Percentiles rank a stretch among this genome's conserved stretches.
Evolutionary conservation across 140 eudicot genomes (phyloP).

Genomic region (Anethum foeniculum): DNA sequence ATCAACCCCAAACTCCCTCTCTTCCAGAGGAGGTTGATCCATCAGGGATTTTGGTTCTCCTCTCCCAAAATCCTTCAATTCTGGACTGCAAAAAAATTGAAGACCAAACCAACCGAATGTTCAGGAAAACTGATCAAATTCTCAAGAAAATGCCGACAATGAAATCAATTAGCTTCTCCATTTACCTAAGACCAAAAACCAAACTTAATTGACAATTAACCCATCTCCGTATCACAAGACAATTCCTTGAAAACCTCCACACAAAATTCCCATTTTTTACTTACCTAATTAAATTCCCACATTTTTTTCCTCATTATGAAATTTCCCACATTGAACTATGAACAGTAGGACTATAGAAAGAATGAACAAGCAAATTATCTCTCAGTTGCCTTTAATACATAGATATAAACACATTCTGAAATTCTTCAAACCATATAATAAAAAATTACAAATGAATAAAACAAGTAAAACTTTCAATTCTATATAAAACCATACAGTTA

Average conservation of each 20-base stretch:
- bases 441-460: neutral
- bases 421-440: neutral
- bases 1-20: slow-evolving; percentile 35
- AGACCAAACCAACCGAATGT: neutral
- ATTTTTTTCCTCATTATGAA: neutral
- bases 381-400: neutral
- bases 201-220: neutral
- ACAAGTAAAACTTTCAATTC: neutral
- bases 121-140: neutral
- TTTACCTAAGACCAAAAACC: neutral
- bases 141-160: neutral
- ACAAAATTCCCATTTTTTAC: neutral
- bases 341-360: neutral
- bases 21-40: slow-evolving; percentile 31
- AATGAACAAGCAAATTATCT: neutral
- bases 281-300: neutral
- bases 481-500: neutral
- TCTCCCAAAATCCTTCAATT: neutral
- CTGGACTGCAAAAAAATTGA: neutral
- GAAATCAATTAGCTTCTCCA: neutral
- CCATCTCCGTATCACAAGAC: neutral
- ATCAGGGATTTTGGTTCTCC: slow-evolving; percentile 10
- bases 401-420: neutral
- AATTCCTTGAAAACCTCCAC: neutral
- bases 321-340: neutral